Conservation (phyloP, 371 early-diverging fungal species). For the Globomyces sp. region DNA sequence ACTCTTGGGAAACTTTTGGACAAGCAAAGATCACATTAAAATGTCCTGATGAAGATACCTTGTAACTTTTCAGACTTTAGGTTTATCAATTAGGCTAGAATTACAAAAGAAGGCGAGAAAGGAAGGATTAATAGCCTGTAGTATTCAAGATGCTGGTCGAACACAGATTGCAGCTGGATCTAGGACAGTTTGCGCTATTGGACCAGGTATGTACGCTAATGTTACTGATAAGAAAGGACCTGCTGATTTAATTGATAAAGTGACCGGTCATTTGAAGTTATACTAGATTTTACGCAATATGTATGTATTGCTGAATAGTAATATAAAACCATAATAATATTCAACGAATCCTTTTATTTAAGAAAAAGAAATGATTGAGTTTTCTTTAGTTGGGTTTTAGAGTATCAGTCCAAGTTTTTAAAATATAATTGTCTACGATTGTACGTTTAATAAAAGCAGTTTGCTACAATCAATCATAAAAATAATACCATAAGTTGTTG, state of each 20-base stretch:
- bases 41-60: slow-evolving; percentile 70
- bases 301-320: background rate
- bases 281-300: slow-evolving; percentile 15
- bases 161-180: slow-evolving; percentile 98
- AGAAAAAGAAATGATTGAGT: no score
- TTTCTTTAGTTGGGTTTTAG: background rate
- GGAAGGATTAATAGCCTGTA: slow-evolving; percentile 72
- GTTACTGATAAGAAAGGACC: slow-evolving; percentile 52
- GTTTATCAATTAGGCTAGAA: slow-evolving; percentile 51
- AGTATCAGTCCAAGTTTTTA: slow-evolving; percentile 15
- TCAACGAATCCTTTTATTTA: no score
- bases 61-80: slow-evolving; percentile 43
- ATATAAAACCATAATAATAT: no score
- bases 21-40: slow-evolving; percentile 88
- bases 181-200: slow-evolving; percentile 93
- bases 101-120: slow-evolving; percentile 69
- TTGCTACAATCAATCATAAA: slow-evolving; percentile 5
- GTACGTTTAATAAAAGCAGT: slow-evolving; percentile 5
- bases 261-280: slow-evolving; percentile 85
- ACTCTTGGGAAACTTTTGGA: slow-evolving; percentile 75
- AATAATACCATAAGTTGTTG: slow-evolving; percentile 21
- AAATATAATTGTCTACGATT: slow-evolving; percentile 4
- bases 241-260: slow-evolving; percentile 68
- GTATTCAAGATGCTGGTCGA: slow-evolving; percentile 93
- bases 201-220: slow-evolving; percentile 65